These are phyloP conservation scores for Rhizomucor miehei DNA, from an alignment of 371 early-diverging fungal genomes.

Conservation along the genomic window DNA sequence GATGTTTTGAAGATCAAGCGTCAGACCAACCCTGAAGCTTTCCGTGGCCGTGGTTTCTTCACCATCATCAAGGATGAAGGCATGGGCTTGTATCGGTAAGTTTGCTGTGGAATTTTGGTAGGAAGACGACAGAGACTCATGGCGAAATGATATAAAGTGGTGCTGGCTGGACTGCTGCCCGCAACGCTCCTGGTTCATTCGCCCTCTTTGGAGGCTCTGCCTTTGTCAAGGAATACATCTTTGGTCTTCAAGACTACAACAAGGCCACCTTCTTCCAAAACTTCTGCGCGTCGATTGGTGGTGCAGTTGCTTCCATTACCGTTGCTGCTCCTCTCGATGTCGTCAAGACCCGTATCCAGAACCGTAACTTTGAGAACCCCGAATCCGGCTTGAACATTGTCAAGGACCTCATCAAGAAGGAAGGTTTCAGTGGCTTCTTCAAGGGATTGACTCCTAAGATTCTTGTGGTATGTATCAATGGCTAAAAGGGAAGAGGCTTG, in stretches of 20 bases:
- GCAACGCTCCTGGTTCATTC: constrained; percentile 98
- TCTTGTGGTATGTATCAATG: constrained; percentile 56
- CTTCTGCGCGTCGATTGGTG: constrained; percentile 94
- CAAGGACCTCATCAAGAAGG: constrained; percentile 83
- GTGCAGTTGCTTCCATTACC: constrained; percentile 92
- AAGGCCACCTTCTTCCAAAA: constrained; percentile 97
- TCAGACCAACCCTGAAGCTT: constrained; percentile 91
- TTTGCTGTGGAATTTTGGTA: not conserved
- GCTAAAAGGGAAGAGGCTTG: not conserved
- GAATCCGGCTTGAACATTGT: constrained; percentile 87
- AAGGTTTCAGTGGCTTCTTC: constrained; percentile 94
- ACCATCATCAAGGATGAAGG: constrained; percentile 87
- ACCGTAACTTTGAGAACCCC: constrained; percentile 84
- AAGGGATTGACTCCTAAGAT: constrained; percentile 98
- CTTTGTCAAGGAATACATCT: constrained; percentile 90
- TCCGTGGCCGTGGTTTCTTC: constrained; percentile 83
- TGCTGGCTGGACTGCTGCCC: constrained; percentile 96
- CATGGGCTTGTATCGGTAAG: constrained; percentile 85
- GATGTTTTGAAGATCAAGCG: constrained; percentile 97
- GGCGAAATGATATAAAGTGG: too few relatives aligned
- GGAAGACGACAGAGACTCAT: not conserved
- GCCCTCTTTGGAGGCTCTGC: constrained; percentile 96
- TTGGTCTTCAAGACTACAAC: constrained; percentile 82
- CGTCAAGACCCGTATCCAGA: constrained; percentile 98
- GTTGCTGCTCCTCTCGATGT: constrained; percentile 97